phyloP scores from a whole-genome alignment of 441 rosid genomes.

The Gossypium laxum region DNA sequence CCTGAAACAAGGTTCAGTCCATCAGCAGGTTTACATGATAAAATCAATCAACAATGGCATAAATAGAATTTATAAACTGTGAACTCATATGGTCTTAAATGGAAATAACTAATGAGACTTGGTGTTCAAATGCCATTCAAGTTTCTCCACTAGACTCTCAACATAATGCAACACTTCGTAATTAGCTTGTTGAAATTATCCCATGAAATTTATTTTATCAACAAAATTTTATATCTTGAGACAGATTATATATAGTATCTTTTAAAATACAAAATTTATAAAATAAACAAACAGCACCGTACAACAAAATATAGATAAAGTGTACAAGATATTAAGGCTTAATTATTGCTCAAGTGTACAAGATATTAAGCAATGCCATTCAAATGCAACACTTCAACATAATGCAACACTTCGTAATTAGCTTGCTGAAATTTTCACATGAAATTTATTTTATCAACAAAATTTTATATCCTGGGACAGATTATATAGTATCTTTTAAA shows the following conservation, averaged over 20 bases:
- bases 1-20: conserved; percentile 29
- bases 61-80: not conserved
- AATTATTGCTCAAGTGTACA: not conserved
- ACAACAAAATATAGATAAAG: no score
- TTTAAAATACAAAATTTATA: no score
- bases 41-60: not conserved
- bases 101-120: not conserved
- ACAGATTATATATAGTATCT: not conserved
- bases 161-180: not conserved
- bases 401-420: not conserved
- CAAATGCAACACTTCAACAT: not conserved
- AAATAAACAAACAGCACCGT: no score
- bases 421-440: not conserved
- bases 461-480: not conserved
- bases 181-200: not conserved
- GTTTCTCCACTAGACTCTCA: not conserved
- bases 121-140: not conserved
- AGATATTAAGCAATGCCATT: not conserved
- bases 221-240: not conserved
- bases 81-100: not conserved
- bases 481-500: no score
- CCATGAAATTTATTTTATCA: not conserved
- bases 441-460: not conserved
- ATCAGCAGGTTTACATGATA: not conserved
- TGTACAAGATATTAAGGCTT: not conserved